phyloP scores from a whole-genome alignment of 1,284 basidiomycete species.

The Stereum hirsutum region DNA sequence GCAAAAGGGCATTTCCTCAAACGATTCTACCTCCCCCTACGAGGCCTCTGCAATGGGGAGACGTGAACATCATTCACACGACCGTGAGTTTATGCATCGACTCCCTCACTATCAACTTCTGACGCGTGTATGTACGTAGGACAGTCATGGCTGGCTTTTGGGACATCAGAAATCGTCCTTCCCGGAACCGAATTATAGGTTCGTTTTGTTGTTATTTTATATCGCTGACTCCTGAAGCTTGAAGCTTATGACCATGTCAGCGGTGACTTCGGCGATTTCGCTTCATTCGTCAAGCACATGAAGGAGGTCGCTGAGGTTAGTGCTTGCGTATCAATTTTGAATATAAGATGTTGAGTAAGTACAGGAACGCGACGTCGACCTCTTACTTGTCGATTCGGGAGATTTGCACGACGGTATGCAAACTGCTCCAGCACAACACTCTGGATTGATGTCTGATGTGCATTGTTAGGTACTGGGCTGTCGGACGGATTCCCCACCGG shows the following conservation, averaged over 20 bases:
- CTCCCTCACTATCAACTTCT: too few species aligned
- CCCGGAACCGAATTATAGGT: conserved; percentile 73
- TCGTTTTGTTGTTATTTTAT: conserved; percentile 7
- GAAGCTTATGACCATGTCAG: conserved; percentile 17
- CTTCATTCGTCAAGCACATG: conserved; percentile 78
- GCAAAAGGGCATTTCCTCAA: neutral
- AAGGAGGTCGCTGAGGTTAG: conserved; percentile 52
- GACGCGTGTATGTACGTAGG: too few species aligned
- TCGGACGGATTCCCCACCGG: conserved; percentile 67
- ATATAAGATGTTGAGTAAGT: neutral
- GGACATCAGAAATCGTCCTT: conserved; percentile 62
- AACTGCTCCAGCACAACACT: neutral
- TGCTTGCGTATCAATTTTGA: neutral
- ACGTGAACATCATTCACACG: conserved; percentile 74
- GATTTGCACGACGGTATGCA: conserved; percentile 69
- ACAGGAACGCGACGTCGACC: conserved; percentile 58
- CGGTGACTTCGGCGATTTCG: conserved; percentile 74
- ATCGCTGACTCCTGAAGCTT: neutral
- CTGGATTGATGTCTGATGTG: neutral
- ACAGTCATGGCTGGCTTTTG: conserved; percentile 74
- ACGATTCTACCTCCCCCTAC: conserved; percentile 43
- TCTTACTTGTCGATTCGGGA: conserved; percentile 65
- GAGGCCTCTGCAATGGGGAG: conserved; percentile 63
- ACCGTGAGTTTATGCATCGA: too few species aligned
- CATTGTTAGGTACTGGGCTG: conserved; percentile 47